A percentile compares a stretch with the other conserved stretches of the same genome.
These are phyloP conservation scores for Magnaporthiopsis poae DNA, from an alignment of 2,329 filamentous ascomycete genomes.

Conservation along the genomic window DNA sequence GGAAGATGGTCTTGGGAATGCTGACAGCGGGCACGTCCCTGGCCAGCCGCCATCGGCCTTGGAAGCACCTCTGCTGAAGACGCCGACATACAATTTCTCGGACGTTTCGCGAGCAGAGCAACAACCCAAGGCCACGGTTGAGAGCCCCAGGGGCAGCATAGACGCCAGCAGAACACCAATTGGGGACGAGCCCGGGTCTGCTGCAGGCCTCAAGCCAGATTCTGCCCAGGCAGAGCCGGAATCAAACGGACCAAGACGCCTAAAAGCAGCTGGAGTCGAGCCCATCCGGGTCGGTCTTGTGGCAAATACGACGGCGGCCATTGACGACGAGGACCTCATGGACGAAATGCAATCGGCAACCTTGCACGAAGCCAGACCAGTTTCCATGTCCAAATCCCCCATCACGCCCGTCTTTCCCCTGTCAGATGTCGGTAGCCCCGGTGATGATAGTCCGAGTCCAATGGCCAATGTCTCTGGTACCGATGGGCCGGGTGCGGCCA, in stretches of 20 bases:
- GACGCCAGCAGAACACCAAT: background rate
- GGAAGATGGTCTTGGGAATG: background rate
- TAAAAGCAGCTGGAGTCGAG: constrained; percentile 26
- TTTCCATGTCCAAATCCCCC: constrained; percentile 75
- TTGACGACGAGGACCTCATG: constrained; percentile 72
- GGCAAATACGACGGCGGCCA: constrained; percentile 29
- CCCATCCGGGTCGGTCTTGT: constrained; percentile 41
- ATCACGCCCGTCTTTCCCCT: constrained; percentile 51
- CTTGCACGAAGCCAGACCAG: constrained; percentile 71
- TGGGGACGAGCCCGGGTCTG: background rate
- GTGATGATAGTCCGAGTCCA: background rate
- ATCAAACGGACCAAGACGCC: background rate
- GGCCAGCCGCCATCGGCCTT: background rate
- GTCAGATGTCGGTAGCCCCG: background rate
- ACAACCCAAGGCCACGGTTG: background rate
- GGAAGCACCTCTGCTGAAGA: background rate
- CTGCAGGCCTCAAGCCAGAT: background rate
- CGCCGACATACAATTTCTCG: background rate
- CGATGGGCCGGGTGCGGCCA: constrained; percentile 6
- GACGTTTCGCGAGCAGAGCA: background rate
- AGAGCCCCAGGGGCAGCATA: background rate
- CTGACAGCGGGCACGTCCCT: background rate
- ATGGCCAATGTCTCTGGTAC: background rate
- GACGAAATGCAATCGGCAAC: constrained; percentile 77
- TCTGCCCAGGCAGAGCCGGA: background rate